Evolutionary conservation across 2,329 filamentous ascomycete genomes (phyloP), one percentile per base, ranked within the genome.

Genomic region (Mycosphaerella arachidis): DNA sequence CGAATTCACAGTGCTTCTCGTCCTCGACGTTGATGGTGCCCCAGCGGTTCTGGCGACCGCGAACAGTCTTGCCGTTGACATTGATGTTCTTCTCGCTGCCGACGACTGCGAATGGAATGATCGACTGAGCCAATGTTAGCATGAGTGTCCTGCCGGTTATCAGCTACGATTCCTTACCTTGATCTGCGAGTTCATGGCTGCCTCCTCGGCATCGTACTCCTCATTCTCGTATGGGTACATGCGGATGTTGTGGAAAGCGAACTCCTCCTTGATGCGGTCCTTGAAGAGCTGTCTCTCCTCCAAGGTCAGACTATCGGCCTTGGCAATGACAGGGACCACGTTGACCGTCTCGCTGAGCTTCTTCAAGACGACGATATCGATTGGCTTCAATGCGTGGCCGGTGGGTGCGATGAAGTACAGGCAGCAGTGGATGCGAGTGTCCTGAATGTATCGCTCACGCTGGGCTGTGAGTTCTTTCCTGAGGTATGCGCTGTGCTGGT

Each of bases 221-320:
- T 99, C 94, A 75, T 97, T 97, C 78, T 99, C 94, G 78, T 99
- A 99, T 62, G 94, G 94, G 84, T 96, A 99, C 94, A 99, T 99
- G 84, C 96, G 93, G 74, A 99, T 86, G 84, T 97, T 97, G 86
- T 99, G 94, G 89, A 99, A 99, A 60, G 90, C 83, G 77, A 99
- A 99, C 78, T 99, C 94, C 84, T 97, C 94, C 89, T 96, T 97
- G 83, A 99, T 99, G 77, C 79, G 74, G 82, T 97, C 91, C 86
- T 99, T 99, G 87, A 99, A 99, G 53, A 89, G 90, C 75, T 87
- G 86, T 70, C 94, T 89, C 85, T 99, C 94, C 79, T 99, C 93
- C 35, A 97, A 83, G 13, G 94, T 99, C 73, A 99, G 82, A 56
- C 92, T 94, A 77, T 99, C 94, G 60, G 94, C 90, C 85, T 99